These are phyloP conservation scores for Neurospora intermedia DNA, from an alignment of 495 filamentous ascomycete species.

Conservation along the genomic window DNA sequence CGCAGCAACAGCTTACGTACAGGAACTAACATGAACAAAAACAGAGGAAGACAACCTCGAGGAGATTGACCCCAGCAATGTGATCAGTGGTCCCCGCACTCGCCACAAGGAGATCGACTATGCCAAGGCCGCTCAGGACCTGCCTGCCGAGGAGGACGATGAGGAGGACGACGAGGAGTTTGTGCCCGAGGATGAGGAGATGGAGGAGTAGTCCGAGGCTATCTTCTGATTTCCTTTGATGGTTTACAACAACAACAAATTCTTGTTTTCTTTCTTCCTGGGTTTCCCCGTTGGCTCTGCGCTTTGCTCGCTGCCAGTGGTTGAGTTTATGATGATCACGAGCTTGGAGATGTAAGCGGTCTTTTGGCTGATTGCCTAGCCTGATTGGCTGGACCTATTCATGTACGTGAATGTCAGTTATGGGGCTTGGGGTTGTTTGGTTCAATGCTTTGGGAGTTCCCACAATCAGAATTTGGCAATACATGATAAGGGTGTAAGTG, in stretches of 20 bases:
- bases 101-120: constrained; percentile 77
- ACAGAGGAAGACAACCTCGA: constrained; percentile 69
- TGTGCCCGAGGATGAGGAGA: constrained; percentile 33
- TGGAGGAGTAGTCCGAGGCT: constrained; percentile 32
- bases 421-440: background rate
- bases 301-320: background rate
- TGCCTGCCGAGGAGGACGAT: constrained; percentile 59
- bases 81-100: constrained; percentile 74
- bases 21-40: background rate
- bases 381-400: background rate
- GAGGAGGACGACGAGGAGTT: constrained; percentile 66
- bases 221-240: background rate
- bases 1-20: background rate
- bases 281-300: background rate
- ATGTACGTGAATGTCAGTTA: background rate
- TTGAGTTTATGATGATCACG: background rate
- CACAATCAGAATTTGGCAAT: background rate
- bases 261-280: background rate
- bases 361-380: background rate
- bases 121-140: constrained; percentile 62
- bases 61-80: constrained; percentile 82
- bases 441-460: background rate
- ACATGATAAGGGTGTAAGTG: background rate
- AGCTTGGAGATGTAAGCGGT: background rate
- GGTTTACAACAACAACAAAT: background rate